Base-by-base conservation (phyloP, 2,329 filamentous ascomycete genomes). In the Hymenoscyphus fraxineus region DNA sequence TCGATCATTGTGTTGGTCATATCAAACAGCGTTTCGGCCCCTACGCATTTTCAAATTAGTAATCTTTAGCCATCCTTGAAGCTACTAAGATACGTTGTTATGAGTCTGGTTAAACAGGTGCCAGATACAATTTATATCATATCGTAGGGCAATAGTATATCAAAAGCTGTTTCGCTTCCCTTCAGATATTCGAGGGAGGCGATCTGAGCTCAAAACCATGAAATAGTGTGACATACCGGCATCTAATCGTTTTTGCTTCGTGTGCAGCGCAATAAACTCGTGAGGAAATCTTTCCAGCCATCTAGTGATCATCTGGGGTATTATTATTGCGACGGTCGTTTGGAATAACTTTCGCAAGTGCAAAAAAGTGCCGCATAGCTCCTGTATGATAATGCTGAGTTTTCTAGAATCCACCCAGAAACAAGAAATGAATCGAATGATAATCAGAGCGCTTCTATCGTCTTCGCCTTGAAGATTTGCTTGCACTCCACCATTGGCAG, bases 201-300 rank as follows among this genome's bases (percentile, higher is more conserved):
- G 19, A 27, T 3, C 10, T 54, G 6, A 12, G 22, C 13, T 13
- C 44, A 27, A 41, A 6, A 19, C 32, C 13, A 60, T 54, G 40
- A 31, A 60, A 60, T 15, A 19, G 35, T 27, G 40, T 56, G 38
- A 31, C 64, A 54, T 65, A 10, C 84, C 85, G 58, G 83, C 85
- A 69, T 89, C 87, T n/a, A 89, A 80, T 71, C 85, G 82, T 70
- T 81, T 85, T 67, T 85, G 84, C 65, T 81, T 79, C 16, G 81
- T 81, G 73, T 90, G 88, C 64, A 89, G 77, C 64, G 83, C 80
- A 58, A 88, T 82, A 73, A 90, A 90, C 74, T 90, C 87, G 41
- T 81, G 76, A 1, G 88, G 87, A 68, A 83, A 85, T 10, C 85
- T 82, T 70, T 89, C 85, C 41, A 90, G 81, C 88, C 88, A 90